A percentile compares a stretch with the other conserved stretches of the same genome.
These are phyloP conservation scores for Venturia pyrina DNA, from an alignment of 2,329 filamentous ascomycete genomes.

Conservation along the genomic window DNA sequence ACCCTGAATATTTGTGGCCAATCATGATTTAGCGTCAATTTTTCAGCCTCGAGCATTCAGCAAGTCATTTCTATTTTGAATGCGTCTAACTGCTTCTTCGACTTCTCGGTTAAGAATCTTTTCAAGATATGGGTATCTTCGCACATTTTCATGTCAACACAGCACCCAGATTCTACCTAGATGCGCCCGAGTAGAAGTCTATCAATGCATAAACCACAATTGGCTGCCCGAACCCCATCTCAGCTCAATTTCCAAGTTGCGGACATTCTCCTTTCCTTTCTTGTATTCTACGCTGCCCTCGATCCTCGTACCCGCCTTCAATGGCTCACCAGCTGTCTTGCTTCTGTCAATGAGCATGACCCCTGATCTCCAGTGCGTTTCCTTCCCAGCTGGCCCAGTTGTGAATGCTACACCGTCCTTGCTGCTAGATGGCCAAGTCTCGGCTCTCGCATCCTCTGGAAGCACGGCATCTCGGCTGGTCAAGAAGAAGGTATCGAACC, in stretches of 20 bases:
- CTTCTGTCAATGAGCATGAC: conserved; percentile 57
- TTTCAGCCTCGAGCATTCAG: neutral
- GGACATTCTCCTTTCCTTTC: conserved; percentile 41
- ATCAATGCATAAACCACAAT: conserved; percentile 6
- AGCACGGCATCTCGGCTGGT: conserved; percentile 43
- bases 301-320: conserved; percentile 48
- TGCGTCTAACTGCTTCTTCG: neutral
- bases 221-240: conserved; percentile 20
- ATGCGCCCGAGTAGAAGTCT: neutral
- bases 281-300: conserved; percentile 60
- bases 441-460: conserved; percentile 45
- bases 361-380: conserved; percentile 88
- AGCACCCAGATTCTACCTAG: neutral
- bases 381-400: conserved; percentile 64
- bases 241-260: conserved; percentile 30
- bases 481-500: conserved; percentile 92
- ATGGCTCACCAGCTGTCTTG: conserved; percentile 35
- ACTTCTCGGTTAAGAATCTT: neutral
- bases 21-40: neutral
- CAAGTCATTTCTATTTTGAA: neutral
- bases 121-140: too few species aligned
- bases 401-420: conserved; percentile 63
- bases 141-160: too few species aligned
- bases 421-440: conserved; percentile 49
- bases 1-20: neutral